Evolutionary conservation across 192 early-diverging fungal species (phyloP).

Genomic region (Mortierella antarctica): DNA sequence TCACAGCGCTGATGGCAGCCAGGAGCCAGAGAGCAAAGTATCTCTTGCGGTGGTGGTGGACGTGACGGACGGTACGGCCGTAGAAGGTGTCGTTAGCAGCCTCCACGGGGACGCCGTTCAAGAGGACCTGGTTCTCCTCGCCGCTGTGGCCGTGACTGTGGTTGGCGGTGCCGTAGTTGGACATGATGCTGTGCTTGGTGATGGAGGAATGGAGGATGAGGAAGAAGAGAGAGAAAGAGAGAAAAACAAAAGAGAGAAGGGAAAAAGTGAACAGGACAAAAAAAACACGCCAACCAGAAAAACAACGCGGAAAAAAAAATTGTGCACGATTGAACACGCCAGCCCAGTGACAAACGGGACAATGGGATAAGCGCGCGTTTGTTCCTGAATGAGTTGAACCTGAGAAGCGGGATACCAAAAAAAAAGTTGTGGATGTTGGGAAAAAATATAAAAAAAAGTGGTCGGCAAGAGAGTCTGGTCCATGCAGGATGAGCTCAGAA

Average conservation of each 20-base stretch:
- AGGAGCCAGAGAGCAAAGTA: conserved; percentile 48
- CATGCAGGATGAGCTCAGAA: too few relatives aligned
- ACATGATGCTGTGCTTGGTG: conserved; percentile 18
- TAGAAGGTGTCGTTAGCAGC: conserved; percentile 46
- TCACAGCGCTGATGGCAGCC: conserved; percentile 35
- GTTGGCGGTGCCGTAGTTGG: conserved; percentile 48
- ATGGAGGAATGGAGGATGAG: not conserved
- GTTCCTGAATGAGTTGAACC: too few relatives aligned
- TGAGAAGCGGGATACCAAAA: too few relatives aligned
- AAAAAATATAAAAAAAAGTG: too few relatives aligned
- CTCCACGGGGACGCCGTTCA: conserved; percentile 31
- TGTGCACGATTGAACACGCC: too few relatives aligned
- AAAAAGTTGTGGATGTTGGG: too few relatives aligned
- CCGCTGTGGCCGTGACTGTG: conserved; percentile 24
- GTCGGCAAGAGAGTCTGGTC: too few relatives aligned
- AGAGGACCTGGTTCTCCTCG: conserved; percentile 33
- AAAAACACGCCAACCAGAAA: not conserved
- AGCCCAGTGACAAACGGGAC: not conserved
- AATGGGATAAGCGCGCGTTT: too few relatives aligned
- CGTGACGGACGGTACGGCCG: conserved; percentile 43
- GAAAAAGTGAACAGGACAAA: conserved; percentile 2
- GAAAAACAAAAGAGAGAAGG: conserved; percentile 8
- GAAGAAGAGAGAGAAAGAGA: conserved; percentile 6
- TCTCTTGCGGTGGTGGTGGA: conserved; percentile 51
- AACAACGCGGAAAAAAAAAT: not conserved